Conservation (phyloP, 352 stramenopile species). For the Phytophthora rubi region DNA sequence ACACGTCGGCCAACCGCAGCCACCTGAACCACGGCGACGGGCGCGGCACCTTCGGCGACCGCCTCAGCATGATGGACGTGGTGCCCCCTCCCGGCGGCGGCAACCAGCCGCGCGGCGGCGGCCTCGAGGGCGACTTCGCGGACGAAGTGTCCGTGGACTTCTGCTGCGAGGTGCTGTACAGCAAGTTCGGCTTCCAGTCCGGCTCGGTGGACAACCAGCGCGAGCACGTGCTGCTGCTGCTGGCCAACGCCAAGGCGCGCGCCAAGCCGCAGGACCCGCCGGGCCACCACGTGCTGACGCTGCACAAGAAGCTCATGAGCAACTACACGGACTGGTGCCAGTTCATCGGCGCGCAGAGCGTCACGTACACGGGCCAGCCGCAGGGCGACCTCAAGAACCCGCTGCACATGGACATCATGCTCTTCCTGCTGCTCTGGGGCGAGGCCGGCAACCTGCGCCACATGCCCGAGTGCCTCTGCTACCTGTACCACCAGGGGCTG, state of each 20-base stretch:
- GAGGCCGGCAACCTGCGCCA: slow-evolving; percentile 95
- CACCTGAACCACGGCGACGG: slow-evolving; percentile 45
- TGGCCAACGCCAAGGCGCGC: slow-evolving; percentile 77
- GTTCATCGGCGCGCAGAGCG: slow-evolving; percentile 48
- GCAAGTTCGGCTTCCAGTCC: slow-evolving; percentile 81
- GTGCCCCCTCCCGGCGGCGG: slow-evolving; percentile 40
- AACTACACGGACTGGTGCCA: slow-evolving; percentile 76
- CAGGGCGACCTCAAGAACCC: slow-evolving; percentile 64
- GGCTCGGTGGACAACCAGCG: slow-evolving; percentile 79
- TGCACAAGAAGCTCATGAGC: slow-evolving; percentile 69
- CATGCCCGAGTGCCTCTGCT: slow-evolving; percentile 97
- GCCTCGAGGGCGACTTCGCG: slow-evolving; percentile 71
- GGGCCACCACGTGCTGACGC: slow-evolving; percentile 52
- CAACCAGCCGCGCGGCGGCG: slow-evolving; percentile 38
- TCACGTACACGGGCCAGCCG: slow-evolving; percentile 45
- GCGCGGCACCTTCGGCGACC: slow-evolving; percentile 62
- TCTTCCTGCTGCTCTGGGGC: slow-evolving; percentile 97
- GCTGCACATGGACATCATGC: slow-evolving; percentile 92
- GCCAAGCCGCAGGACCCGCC: slow-evolving; percentile 49
- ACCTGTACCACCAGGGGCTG: slow-evolving; percentile 92
- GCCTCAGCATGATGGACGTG: slow-evolving; percentile 77
- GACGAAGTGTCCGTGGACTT: slow-evolving; percentile 78
- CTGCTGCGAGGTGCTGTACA: slow-evolving; percentile 73
- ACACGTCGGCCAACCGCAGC: slow-evolving; percentile 52
- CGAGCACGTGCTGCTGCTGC: slow-evolving; percentile 74